Conservation (phyloP, 306 rosid genomes). For the Cicer chorassanicum region DNA sequence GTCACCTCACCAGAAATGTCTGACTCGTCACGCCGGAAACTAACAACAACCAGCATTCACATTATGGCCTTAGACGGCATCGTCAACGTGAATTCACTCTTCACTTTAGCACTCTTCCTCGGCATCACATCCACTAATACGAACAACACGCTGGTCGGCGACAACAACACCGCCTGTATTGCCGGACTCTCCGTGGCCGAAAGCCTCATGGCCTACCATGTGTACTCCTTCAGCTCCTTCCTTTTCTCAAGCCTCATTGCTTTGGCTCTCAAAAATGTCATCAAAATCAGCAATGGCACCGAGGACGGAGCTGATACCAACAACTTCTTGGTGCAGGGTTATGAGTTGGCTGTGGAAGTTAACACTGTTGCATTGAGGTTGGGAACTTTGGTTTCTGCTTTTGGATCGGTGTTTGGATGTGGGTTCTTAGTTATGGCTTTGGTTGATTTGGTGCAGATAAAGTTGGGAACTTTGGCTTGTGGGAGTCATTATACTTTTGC, state of each 20-base stretch:
- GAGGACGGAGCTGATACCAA: neutral
- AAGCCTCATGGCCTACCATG: constrained; percentile 66
- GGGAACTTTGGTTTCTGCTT: constrained; percentile 72
- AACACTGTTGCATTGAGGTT: constrained; percentile 55
- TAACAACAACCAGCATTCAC: constrained; percentile 67
- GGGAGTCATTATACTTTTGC: constrained; percentile 62
- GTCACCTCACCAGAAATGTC: constrained; percentile 50
- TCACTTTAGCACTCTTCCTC: constrained; percentile 81
- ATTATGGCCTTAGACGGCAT: constrained; percentile 85
- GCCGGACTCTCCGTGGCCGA: constrained; percentile 56
- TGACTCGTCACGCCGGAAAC: constrained; percentile 47
- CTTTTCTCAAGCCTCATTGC: constrained; percentile 95
- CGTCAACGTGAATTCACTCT: constrained; percentile 86
- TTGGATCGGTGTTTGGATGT: constrained; percentile 79
- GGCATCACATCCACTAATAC: constrained; percentile 68
- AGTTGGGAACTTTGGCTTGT: constrained; percentile 74
- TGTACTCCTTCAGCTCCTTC: constrained; percentile 88
- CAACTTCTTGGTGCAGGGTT: constrained; percentile 2
- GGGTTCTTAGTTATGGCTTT: constrained; percentile 85
- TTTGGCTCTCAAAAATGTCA: constrained; percentile 74
- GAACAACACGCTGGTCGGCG: constrained; percentile 48
- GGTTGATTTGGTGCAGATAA: constrained; percentile 79
- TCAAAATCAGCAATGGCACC: constrained; percentile 45
- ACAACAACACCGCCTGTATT: constrained; percentile 44
- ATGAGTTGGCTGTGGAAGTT: constrained; percentile 48